These are phyloP conservation scores for Paramecium biaurelia DNA, from an alignment of 73 alveolate species.

Conservation along the genomic window DNA sequence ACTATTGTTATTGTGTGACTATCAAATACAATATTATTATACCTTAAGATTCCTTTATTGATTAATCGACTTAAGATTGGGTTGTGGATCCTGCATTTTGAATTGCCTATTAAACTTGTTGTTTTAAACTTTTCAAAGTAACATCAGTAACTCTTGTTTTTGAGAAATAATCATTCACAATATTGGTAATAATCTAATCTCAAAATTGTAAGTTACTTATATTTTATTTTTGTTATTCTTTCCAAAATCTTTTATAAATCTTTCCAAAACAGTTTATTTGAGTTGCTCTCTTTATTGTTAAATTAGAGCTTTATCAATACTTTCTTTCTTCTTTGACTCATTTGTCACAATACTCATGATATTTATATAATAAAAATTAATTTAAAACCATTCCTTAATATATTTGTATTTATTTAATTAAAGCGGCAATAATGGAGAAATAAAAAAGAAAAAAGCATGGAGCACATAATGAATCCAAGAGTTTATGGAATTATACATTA, in stretches of 20 bases:
- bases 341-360: neutral
- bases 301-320: constrained; percentile 43
- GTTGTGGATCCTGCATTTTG: constrained; percentile 26
- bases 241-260: constrained; percentile 57
- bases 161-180: constrained; percentile 26
- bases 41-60: constrained; percentile 18
- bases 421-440: constrained; percentile 42
- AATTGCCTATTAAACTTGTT: constrained; percentile 4
- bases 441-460: constrained; percentile 48
- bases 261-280: constrained; percentile 48
- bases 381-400: neutral
- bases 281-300: constrained; percentile 60
- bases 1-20: neutral
- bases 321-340: constrained; percentile 12
- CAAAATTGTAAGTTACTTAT: constrained; percentile 11
- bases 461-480: constrained; percentile 64
- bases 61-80: neutral
- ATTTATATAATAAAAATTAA: neutral
- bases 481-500: constrained; percentile 75
- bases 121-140: constrained; percentile 31
- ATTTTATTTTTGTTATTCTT: constrained; percentile 49
- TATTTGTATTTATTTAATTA: neutral
- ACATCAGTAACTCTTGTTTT: constrained; percentile 49
- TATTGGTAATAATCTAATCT: neutral
- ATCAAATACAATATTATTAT: neutral